Evolutionary conservation across 1,139 yeast species (phyloP).

Genomic region (Spathaspora sp.): DNA sequence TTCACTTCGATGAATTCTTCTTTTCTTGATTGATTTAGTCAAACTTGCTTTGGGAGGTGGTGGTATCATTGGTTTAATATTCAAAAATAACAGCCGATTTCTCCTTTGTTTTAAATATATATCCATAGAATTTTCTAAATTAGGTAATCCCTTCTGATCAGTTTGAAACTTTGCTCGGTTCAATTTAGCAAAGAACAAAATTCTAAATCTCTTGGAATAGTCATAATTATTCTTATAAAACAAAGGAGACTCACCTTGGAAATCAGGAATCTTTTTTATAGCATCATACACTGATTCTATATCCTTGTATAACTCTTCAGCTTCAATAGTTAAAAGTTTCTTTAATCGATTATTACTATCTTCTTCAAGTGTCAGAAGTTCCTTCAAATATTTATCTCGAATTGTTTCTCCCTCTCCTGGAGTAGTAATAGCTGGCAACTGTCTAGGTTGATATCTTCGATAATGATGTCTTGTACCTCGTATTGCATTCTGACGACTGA

Average conservation of each 20-base stretch:
- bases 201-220: constrained; percentile 3
- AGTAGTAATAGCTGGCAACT: background rate
- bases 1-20: constrained; percentile 5
- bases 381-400: background rate
- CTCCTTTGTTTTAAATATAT: constrained; percentile 19
- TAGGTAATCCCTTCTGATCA: constrained; percentile 8
- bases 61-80: background rate
- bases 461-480: constrained; percentile 7
- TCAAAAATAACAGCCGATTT: constrained; percentile 17
- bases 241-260: constrained; percentile 9
- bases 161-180: background rate
- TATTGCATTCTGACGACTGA: constrained; percentile 23
- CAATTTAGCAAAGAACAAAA: constrained; percentile 6
- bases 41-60: constrained; percentile 5
- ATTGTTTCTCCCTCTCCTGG: background rate
- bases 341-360: background rate
- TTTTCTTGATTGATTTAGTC: constrained; percentile 1
- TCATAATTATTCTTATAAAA: constrained; percentile 8
- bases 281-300: constrained; percentile 8
- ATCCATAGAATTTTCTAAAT: constrained; percentile 22
- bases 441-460: background rate
- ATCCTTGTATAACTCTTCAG: constrained; percentile 13
- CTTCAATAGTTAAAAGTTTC: constrained; percentile 3
- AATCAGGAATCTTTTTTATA: background rate
- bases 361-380: background rate